Percentiles rank a stretch among this genome's conserved stretches.
Conservation (phyloP, 805 yeast genomes). For the Candida peoriensis region DNA sequence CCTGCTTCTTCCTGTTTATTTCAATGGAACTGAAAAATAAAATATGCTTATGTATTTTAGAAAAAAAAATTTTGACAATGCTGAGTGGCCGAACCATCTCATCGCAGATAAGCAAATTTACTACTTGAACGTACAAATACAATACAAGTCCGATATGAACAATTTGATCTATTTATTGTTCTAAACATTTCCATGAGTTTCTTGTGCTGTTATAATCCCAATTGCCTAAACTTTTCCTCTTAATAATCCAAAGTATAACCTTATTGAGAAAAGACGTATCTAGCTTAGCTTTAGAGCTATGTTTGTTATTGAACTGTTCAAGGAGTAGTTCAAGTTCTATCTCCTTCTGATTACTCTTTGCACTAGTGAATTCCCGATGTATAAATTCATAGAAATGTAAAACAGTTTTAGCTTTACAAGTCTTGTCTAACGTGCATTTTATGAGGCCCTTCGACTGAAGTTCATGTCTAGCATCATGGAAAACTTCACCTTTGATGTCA, state of each 20-base stretch:
- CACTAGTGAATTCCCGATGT: neutral
- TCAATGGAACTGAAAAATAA: too few species aligned
- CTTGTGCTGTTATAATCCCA: too few species aligned
- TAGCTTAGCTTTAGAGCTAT: conserved; percentile 3
- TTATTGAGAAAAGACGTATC: neutral
- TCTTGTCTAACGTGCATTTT: conserved; percentile 17
- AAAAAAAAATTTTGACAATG: neutral
- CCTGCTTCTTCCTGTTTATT: too few species aligned
- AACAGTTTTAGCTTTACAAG: conserved; percentile 16
- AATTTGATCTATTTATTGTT: too few species aligned
- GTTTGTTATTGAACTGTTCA: neutral
- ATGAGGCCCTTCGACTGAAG: conserved; percentile 20
- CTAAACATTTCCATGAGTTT: too few species aligned
- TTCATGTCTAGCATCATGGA: conserved; percentile 23
- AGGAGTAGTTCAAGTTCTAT: neutral
- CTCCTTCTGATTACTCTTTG: neutral
- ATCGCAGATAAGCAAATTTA: too few species aligned
- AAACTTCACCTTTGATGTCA: conserved; percentile 17
- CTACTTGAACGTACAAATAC: too few species aligned
- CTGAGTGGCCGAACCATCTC: neutral
- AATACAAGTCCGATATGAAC: too few species aligned
- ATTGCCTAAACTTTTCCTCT: too few species aligned
- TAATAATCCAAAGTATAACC: neutral
- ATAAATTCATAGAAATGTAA: conserved; percentile 7
- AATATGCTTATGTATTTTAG: neutral